Evolutionary conservation across 257 asterid genomes (phyloP), one percentile per base, ranked within the genome.

Genomic region (Solanum medicagineum): DNA sequence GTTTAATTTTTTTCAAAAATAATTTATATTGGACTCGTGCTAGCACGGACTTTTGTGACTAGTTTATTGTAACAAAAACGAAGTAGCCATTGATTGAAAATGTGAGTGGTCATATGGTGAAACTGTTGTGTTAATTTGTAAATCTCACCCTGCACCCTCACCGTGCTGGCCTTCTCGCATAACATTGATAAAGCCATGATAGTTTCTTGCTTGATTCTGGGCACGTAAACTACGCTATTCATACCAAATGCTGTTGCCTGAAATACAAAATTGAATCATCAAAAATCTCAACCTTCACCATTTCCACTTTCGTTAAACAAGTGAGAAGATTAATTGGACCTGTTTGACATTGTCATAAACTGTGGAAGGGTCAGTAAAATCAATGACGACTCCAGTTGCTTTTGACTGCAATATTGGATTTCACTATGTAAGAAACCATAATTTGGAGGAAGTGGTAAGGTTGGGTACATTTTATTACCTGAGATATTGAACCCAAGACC

Each of bases 161-260:
- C 99, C 99, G 87, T 93, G 97, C 89, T 95, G 91, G 99, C 97
- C 89, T 94, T 95, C 85, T 95, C 98, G 89, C 99, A 95, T 83
- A 95, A 92, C 80, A 90, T 93, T 54, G 99, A 93, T 86, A 95
- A 85, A 80, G 94, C 97, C 82, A 93, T 57, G 29, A 94, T 92
- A 1, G 97, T 95, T 16, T 95, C 98, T 87, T 86, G 87, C 81
- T 90, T 92, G 53, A 95, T 89, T 19, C 92, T 87, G 2, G 99
- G 98, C 45, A 94, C 95, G 47, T 92, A 89, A 45, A 95, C 97
- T 36, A 95, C 92, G 68, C 95, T 95, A 26, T 81, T 92, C 95
- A 94, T 92, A 16, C 99, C 99, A 74, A 94, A 94, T 80, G 99
- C 97, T 36, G 97, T 90, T 73, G 99, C 96, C 98, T 95, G 81